Evolutionary conservation across 2,329 filamentous ascomycete genomes (phyloP).

Genomic region (Periglandula ipomoeae): DNA sequence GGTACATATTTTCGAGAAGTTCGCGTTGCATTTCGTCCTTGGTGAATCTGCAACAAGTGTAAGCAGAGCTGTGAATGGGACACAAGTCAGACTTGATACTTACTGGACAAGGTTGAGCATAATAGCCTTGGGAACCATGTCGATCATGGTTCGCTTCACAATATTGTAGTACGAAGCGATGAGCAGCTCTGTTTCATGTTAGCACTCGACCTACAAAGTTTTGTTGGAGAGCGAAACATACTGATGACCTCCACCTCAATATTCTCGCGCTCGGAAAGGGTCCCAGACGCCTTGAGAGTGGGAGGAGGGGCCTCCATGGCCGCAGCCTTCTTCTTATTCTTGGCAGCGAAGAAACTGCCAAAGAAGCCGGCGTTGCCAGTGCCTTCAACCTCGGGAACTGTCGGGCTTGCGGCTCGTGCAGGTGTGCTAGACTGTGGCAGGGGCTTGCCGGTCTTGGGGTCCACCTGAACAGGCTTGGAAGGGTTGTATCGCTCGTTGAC

Average conservation of each 20-base stretch:
- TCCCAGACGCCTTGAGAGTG: slow-evolving; percentile 88
- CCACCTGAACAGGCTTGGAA: slow-evolving; percentile 81
- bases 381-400: slow-evolving; percentile 42
- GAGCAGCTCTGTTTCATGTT: slow-evolving; percentile 59
- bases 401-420: slow-evolving; percentile 66
- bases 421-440: slow-evolving; percentile 59
- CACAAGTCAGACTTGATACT: slow-evolving; percentile 30
- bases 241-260: slow-evolving; percentile 98
- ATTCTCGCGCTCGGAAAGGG: slow-evolving; percentile 83
- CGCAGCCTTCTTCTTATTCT: slow-evolving; percentile 99
- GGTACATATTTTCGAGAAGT: slow-evolving; percentile 95
- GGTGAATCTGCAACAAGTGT: slow-evolving; percentile 54
- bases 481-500: slow-evolving; percentile 86
- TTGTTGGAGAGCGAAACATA: too few species aligned
- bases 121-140: slow-evolving; percentile 99
- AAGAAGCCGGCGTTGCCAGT: slow-evolving; percentile 74
- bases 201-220: too few species aligned
- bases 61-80: neutral
- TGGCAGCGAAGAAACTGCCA: slow-evolving; percentile 95
- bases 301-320: slow-evolving; percentile 95
- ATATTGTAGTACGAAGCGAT: slow-evolving; percentile 98
- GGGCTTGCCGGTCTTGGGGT: slow-evolving; percentile 97
- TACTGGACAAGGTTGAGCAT: slow-evolving; percentile 96
- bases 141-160: slow-evolving; percentile 95
- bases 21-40: slow-evolving; percentile 99